Conservation (phyloP, 2,329 filamentous ascomycete species). For the Septoria linicola region DNA sequence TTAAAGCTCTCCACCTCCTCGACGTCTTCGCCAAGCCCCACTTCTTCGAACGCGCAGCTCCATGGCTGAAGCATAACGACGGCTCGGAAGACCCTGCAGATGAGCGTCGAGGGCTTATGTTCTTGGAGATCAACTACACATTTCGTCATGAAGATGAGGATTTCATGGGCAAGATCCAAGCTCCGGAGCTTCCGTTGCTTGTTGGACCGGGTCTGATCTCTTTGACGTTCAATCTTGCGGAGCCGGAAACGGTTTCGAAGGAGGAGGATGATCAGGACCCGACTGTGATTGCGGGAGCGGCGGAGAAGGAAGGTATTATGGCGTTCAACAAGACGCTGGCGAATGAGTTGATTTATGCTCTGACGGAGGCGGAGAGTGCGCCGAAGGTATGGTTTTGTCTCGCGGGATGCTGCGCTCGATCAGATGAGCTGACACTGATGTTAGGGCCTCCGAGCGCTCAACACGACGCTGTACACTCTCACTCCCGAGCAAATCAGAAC, state of each 20-base stretch:
- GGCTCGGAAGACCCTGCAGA: slow-evolving; percentile 29
- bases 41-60: slow-evolving; percentile 40
- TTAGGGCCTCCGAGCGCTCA: slow-evolving; percentile 39
- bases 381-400: slow-evolving; percentile 25
- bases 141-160: slow-evolving; percentile 47
- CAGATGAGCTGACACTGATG: too few relatives aligned
- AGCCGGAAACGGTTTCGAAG: slow-evolving; percentile 34
- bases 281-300: slow-evolving; percentile 32
- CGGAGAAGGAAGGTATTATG: slow-evolving; percentile 38
- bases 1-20: slow-evolving; percentile 49
- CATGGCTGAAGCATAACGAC: slow-evolving; percentile 36
- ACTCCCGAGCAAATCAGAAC: slow-evolving; percentile 37
- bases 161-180: slow-evolving; percentile 44
- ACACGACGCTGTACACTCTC: slow-evolving; percentile 46
- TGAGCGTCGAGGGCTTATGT: slow-evolving; percentile 40
- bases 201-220: slow-evolving; percentile 42
- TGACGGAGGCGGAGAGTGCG: slow-evolving; percentile 37
- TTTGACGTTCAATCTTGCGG: slow-evolving; percentile 40
- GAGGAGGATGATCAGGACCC: slow-evolving; percentile 38
- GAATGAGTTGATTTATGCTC: slow-evolving; percentile 33
- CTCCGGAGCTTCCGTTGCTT: slow-evolving; percentile 38
- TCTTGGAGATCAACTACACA: slow-evolving; percentile 50
- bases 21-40: slow-evolving; percentile 47
- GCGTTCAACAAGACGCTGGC: slow-evolving; percentile 38
- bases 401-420: too few relatives aligned